These are phyloP conservation scores for Brettanomyces nanus DNA, from an alignment of 805 yeast genomes.

Conservation along the genomic window DNA sequence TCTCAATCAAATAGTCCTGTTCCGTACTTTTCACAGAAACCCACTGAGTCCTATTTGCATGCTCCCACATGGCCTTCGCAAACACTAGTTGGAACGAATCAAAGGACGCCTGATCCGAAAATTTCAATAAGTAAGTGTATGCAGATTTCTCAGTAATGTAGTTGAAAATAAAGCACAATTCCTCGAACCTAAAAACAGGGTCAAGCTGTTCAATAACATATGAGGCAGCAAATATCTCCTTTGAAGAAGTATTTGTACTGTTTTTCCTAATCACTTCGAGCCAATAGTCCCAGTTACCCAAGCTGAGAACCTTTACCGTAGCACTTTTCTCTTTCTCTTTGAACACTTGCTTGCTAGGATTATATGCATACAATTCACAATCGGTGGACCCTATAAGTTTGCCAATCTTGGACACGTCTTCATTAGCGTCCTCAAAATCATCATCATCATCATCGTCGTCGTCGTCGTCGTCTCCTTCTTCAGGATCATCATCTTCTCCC, in stretches of 20 bases:
- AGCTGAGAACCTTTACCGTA: conserved; percentile 32
- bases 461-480: conserved; percentile 24
- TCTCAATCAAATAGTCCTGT: conserved; percentile 47
- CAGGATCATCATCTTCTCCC: conserved; percentile 20
- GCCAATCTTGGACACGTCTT: conserved; percentile 6
- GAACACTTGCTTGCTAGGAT: conserved; percentile 42
- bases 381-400: conserved; percentile 14
- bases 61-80: conserved; percentile 54
- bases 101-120: conserved; percentile 33
- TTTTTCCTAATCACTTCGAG: conserved; percentile 32
- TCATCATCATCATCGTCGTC: conserved; percentile 23
- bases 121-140: conserved; percentile 58
- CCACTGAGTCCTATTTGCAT: conserved; percentile 45
- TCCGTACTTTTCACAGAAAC: conserved; percentile 33
- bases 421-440: conserved; percentile 23
- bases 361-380: conserved; percentile 46
- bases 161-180: conserved; percentile 59
- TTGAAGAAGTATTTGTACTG: neutral
- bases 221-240: conserved; percentile 26
- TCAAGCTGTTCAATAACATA: conserved; percentile 43
- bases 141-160: conserved; percentile 33
- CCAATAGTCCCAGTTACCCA: conserved; percentile 45
- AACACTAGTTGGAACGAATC: conserved; percentile 44
- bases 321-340: conserved; percentile 30
- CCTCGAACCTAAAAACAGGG: conserved; percentile 56